Evolutionary conservation across 1,139 yeast genomes (phyloP).

Genomic region (Candida gigantensis): DNA sequence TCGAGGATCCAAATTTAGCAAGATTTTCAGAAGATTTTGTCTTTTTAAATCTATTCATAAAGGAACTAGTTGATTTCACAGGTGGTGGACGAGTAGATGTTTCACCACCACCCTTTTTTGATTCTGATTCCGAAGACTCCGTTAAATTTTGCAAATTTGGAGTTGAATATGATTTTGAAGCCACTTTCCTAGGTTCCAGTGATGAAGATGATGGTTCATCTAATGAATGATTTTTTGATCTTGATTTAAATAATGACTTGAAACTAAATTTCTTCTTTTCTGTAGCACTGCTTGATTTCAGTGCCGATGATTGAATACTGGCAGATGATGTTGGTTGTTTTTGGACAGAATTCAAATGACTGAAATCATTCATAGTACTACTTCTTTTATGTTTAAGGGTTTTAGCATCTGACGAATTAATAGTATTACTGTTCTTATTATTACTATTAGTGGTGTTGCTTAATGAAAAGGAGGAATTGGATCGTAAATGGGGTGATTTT

Average conservation of each 20-base stretch:
- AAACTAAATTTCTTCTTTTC: slow-evolving; percentile 43
- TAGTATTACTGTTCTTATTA: not conserved
- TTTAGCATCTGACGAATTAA: not conserved
- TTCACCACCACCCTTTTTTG: no score
- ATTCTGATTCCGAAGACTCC: not conserved
- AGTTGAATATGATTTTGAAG: slow-evolving; percentile 31
- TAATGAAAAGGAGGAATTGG: slow-evolving; percentile 32
- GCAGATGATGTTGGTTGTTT: no score
- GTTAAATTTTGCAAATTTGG: slow-evolving; percentile 23
- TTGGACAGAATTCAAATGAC: slow-evolving; percentile 6
- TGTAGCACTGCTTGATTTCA: slow-evolving; percentile 8
- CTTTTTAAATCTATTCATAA: slow-evolving; percentile 28
- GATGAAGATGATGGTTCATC: slow-evolving; percentile 9
- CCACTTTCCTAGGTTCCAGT: slow-evolving; percentile 16
- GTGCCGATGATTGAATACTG: no score
- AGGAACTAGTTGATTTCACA: slow-evolving; percentile 11
- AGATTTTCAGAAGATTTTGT: slow-evolving; percentile 25
- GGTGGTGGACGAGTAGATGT: slow-evolving; percentile 2
- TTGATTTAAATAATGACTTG: slow-evolving; percentile 40
- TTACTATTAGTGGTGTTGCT: no score
- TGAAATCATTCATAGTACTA: slow-evolving; percentile 20
- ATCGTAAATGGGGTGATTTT: slow-evolving; percentile 30
- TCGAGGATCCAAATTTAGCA: slow-evolving; percentile 10
- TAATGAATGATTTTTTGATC: slow-evolving; percentile 30
- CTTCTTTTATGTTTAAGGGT: slow-evolving; percentile 26